Base-by-base conservation (phyloP, 805 yeast species). In the Saccharomyces mikatae region DNA sequence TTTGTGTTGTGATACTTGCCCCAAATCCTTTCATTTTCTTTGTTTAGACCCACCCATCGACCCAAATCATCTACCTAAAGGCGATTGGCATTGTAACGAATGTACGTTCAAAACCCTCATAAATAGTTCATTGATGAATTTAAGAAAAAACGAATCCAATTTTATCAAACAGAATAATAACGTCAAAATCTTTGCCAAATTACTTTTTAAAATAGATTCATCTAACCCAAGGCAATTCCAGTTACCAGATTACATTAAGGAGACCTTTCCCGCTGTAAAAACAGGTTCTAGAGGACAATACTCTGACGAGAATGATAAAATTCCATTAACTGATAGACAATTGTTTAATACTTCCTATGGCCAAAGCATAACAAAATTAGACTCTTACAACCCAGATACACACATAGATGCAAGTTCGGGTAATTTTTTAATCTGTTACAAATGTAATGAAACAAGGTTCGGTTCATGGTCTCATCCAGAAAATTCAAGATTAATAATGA, bases 1-100 rank as follows among this genome's bases (percentile, higher is more conserved):
- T 62, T 75, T 92, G 26, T 94, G 98, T 71, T 92, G 99, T 71
- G 99, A 92, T 62, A 77, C 87, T 1, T 92, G 99, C 70, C 97
- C 97, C 0, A 79, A 78, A 62, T 87, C 96, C 1, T 94, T 92
- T 71, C 99, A 92, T 67, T 89, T 94, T 65, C 76, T 87, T 4
- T 92, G 99, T 68, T 80, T 92, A 56, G 86, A 88, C 62, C 98
- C 98, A 2, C 98, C 99, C 0, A 71, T 85, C 32, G 89, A 86
- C 60, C 89, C 86, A 46, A 76, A 79, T 51, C 66, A 78, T 41
- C 71, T 89, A 6, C 98, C 98, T 0, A 95, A 86, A 49, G 96
- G 87, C 41, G 86, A 82, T 57, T 92, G 99, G 99, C 82, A 78
- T 60, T 92, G 99, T 72, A 78, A 79, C 14, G 89, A 86, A 62